Base-by-base conservation (phyloP, 148 eudicot species). In the Euryodendron excelsum region DNA sequence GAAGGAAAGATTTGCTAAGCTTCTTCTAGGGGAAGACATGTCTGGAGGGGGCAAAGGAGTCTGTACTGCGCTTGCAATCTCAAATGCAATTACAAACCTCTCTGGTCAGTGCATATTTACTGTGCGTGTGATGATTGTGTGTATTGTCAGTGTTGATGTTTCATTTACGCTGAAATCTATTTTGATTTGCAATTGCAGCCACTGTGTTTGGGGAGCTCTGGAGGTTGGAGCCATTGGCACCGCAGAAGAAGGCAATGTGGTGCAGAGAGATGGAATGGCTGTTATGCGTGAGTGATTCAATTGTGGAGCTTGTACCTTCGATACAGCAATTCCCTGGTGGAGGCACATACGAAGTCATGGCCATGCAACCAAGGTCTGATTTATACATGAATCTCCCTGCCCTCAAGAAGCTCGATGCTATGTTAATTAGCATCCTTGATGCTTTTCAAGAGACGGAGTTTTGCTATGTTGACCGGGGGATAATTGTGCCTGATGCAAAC, bases 21-120 rank as follows among this genome's bases (percentile, higher is more conserved):
- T 96, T 47, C 87, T 96, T 56, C 90, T 96, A 0, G 99, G 99
- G 41, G 99, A 96, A 78, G 99, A 96, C 81, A 96, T 96, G 99
- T 93, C 97, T 79, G 99, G 99, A 81, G 98, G 98, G 64, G 99
- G 99, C 28, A 96, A 96, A 85, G 99, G 99, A 25, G 99, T 96
- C 67, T 93, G 94, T 74, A 89, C 99, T 45, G 99, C 99, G 0
- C 91, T 96, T 12, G 98, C 99, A 31, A 89, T 93, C 83, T 96
- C 99, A 25, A 96, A 96, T 81, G 97, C 99, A 20, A 93, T 96
- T 59, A 96, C 99, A 62, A 93, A 93, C 91, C 92, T 95, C 37
- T 96, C 98, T 69, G 99, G 99, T 93, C 47, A 69, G 81, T 81
- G 5, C 10, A 14, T 2, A 64, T 47, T 4, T 70, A 25, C 4